A percentile compares a stretch with the other conserved stretches of the same genome.
Evolutionary conservation across 257 asterid genomes (phyloP).

Genomic region (Linaria vulgaris): DNA sequence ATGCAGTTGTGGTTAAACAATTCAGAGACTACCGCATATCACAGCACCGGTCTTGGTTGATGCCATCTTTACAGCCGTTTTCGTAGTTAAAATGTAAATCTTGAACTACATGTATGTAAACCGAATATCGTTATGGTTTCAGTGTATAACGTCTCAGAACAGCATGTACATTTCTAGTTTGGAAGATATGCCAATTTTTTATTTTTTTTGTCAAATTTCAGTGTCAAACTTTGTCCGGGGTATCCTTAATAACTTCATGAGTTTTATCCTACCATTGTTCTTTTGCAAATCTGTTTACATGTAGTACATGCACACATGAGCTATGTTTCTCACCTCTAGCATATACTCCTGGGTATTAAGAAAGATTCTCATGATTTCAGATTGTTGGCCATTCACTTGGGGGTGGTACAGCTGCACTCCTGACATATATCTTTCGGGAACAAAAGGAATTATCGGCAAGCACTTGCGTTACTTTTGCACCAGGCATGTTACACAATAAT

Average conservation of each 20-base stretch:
- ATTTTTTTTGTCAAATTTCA: conserved; percentile 1
- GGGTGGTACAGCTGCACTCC: conserved; percentile 89
- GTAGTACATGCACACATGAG: background rate
- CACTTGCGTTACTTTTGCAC: conserved; percentile 77
- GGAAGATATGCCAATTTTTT: background rate
- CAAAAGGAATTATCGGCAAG: conserved; percentile 65
- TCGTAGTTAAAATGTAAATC: no score
- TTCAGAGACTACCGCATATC: no score
- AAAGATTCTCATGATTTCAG: conserved; percentile 38
- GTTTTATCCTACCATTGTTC: background rate
- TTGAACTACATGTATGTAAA: no score
- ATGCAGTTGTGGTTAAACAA: no score
- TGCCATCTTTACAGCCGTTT: no score
- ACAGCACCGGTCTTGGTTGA: no score
- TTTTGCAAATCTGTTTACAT: conserved; percentile 3
- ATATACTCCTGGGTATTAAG: conserved; percentile 1
- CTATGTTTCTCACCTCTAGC: background rate
- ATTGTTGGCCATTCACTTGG: conserved; percentile 91
- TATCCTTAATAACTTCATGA: background rate
- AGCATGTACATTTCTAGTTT: conserved; percentile 1
- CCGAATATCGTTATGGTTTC: background rate
- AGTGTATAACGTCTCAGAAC: background rate
- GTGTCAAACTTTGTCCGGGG: background rate
- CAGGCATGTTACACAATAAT: conserved; percentile 52
- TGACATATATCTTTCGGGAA: conserved; percentile 81